Evolutionary conservation across 306 rosid species (phyloP).

Genomic region (Ormosia semicastrata): DNA sequence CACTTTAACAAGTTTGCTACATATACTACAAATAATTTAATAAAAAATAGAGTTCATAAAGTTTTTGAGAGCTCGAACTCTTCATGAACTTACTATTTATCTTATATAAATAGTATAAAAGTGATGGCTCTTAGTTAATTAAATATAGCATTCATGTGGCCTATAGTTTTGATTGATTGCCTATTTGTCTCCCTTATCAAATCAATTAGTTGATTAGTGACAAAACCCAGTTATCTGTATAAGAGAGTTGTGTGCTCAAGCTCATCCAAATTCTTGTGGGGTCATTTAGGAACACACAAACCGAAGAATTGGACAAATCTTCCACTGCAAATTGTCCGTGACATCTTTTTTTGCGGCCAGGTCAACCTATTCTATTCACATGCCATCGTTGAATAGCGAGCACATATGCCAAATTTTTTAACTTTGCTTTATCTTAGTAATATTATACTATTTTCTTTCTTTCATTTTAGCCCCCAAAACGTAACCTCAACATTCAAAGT

Average conservation of each 20-base stretch:
- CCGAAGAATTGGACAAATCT: slow-evolving; percentile 28
- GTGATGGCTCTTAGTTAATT: no score
- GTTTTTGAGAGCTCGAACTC: no score
- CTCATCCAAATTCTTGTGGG: slow-evolving; percentile 23
- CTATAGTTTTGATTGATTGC: neutral
- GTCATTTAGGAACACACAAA: neutral
- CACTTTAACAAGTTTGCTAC: no score
- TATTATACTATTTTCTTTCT: neutral
- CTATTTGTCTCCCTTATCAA: neutral
- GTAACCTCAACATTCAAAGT: neutral
- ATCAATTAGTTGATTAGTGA: neutral
- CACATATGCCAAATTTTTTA: neutral
- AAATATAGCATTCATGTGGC: neutral
- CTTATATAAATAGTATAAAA: no score
- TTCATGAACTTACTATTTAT: no score
- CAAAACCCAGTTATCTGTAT: neutral
- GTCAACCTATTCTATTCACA: neutral
- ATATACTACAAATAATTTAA: no score
- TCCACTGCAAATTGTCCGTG: slow-evolving; percentile 29
- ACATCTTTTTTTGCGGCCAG: neutral
- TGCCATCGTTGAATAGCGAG: neutral
- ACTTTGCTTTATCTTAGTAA: neutral
- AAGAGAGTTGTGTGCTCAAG: neutral
- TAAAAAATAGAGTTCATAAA: no score
- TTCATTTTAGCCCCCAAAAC: neutral